These are phyloP conservation scores for Penicillium parvum DNA, from an alignment of 495 filamentous ascomycete genomes.

Conservation along the genomic window DNA sequence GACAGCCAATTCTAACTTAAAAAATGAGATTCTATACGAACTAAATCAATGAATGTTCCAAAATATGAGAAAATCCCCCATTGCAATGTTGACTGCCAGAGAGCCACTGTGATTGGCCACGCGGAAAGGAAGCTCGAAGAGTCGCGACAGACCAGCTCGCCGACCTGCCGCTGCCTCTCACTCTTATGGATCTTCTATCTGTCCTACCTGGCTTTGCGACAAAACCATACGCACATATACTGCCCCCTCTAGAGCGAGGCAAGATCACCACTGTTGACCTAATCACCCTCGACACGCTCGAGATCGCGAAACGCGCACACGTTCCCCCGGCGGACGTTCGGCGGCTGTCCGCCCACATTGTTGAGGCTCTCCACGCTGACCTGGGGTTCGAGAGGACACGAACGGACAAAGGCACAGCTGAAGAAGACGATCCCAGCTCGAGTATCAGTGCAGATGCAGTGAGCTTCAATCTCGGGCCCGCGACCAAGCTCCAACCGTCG, in stretches of 20 bases:
- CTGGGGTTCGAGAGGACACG: conserved; percentile 44
- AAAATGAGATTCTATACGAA: no score
- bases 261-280: conserved; percentile 77
- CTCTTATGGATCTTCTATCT: conserved; percentile 72
- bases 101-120: conserved; percentile 9
- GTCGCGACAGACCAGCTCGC: conserved; percentile 9
- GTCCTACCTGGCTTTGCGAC: conserved; percentile 77
- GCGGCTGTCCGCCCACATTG: conserved; percentile 59
- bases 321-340: conserved; percentile 75
- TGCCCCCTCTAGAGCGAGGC: conserved; percentile 74
- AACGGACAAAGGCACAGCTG: conserved; percentile 7
- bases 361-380: conserved; percentile 61
- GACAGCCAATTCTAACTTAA: no score
- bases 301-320: conserved; percentile 82
- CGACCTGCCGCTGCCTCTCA: conserved; percentile 4
- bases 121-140: conserved; percentile 2
- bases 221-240: conserved; percentile 62
- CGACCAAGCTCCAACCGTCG: conserved; percentile 30
- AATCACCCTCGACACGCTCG: conserved; percentile 73
- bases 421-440: conserved; percentile 19
- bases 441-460: conserved; percentile 20
- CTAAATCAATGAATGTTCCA: no score
- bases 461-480: conserved; percentile 15
- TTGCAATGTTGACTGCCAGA: no score
- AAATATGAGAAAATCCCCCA: no score